Percentiles rank a stretch among this genome's conserved stretches.
Evolutionary conservation across 768 basidiomycete species (phyloP).

Genomic region (Kwoniella heveanensis): DNA sequence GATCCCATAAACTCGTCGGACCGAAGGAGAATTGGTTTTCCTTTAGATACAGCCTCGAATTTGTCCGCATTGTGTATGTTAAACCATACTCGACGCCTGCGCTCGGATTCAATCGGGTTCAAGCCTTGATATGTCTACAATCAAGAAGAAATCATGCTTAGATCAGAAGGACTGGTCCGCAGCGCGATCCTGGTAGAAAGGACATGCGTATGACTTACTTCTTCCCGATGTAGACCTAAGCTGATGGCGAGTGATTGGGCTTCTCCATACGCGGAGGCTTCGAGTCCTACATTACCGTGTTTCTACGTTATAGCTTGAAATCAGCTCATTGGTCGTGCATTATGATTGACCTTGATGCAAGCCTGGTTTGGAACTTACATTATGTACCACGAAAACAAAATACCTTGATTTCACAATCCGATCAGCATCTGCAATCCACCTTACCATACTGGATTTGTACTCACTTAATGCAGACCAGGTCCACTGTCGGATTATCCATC

Average conservation of each 20-base stretch:
- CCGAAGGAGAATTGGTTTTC: slow-evolving; percentile 31
- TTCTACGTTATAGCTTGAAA: slow-evolving; percentile 4
- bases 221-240: slow-evolving; percentile 29
- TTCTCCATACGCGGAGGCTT: slow-evolving; percentile 26
- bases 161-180: too few species aligned
- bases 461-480: slow-evolving; percentile 36
- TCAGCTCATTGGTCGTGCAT: too few species aligned
- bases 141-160: too few species aligned
- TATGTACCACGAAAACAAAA: slow-evolving; percentile 21
- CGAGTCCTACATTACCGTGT: slow-evolving; percentile 20
- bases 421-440: too few species aligned
- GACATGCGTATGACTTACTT: slow-evolving; percentile 5
- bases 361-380: slow-evolving; percentile 4
- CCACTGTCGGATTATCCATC: slow-evolving; percentile 24
- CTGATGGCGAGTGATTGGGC: slow-evolving; percentile 22
- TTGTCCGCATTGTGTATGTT: slow-evolving; percentile 41
- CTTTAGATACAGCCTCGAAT: slow-evolving; percentile 28
- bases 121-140: slow-evolving; percentile 9
- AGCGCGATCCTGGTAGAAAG: background rate
- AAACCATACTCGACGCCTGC: slow-evolving; percentile 33
- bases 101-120: slow-evolving; percentile 39
- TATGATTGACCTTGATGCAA: too few species aligned
- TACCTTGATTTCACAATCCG: too few species aligned
- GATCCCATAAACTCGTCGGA: slow-evolving; percentile 40
- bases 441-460: too few species aligned